Evolutionary conservation across 106 monocot species (phyloP).

Genomic region (Dendrobium catenatum): DNA sequence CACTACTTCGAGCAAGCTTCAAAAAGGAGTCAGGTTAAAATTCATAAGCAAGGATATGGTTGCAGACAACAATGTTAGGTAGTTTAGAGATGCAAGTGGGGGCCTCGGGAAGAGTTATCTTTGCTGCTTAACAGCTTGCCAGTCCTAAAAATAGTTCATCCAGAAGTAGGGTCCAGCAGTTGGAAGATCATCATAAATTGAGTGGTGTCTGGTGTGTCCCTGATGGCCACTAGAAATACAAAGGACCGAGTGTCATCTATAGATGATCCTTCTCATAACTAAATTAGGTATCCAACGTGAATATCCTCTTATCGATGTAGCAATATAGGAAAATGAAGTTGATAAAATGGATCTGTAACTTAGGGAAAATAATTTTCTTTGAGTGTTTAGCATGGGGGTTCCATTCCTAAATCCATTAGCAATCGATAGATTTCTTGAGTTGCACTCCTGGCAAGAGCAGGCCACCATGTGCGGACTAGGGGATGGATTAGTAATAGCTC

Average conservation of each 20-base stretch:
- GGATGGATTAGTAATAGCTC: too few species aligned
- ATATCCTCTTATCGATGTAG: neutral
- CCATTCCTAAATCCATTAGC: too few species aligned
- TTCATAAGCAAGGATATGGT: conserved; percentile 21
- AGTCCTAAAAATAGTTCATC: neutral
- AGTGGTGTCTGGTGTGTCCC: conserved; percentile 14
- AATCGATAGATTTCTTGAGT: too few species aligned
- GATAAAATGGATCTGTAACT: neutral
- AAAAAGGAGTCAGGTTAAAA: conserved; percentile 23
- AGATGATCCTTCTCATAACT: conserved; percentile 11
- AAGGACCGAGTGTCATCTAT: too few species aligned
- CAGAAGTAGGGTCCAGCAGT: conserved; percentile 12
- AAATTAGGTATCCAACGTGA: neutral
- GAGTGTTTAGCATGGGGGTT: too few species aligned
- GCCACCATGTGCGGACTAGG: too few species aligned
- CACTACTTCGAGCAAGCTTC: conserved; percentile 6
- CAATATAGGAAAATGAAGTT: neutral
- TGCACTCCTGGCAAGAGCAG: too few species aligned
- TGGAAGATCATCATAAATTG: conserved; percentile 13
- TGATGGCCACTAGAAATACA: neutral
- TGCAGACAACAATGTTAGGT: neutral
- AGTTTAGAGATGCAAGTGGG: conserved; percentile 16
- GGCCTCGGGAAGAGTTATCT: conserved; percentile 6
- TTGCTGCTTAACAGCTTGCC: conserved; percentile 3
- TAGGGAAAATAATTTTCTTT: neutral